Conservation (phyloP, 78 protist species). For the Dictyostelium capitatum region DNA sequence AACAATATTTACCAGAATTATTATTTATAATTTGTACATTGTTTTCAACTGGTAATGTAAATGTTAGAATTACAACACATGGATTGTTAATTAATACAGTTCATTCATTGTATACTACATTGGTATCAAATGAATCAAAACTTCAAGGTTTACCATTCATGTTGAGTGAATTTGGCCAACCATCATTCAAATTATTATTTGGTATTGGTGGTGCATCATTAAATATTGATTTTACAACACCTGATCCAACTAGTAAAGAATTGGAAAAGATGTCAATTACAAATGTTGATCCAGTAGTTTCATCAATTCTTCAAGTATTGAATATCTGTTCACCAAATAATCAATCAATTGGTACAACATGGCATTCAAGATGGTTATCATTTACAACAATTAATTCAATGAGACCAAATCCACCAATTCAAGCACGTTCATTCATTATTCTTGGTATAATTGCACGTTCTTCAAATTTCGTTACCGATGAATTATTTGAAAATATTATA, state of each 20-base stretch:
- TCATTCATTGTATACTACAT: constrained; percentile 80
- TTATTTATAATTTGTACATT: constrained; percentile 57
- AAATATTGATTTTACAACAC: constrained; percentile 35
- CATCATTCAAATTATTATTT: constrained; percentile 48
- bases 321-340: constrained; percentile 41
- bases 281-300: constrained; percentile 55
- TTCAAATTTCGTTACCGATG: not conserved
- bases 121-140: constrained; percentile 11
- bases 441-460: constrained; percentile 68
- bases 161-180: constrained; percentile 44
- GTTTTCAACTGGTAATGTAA: constrained; percentile 33
- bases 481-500: constrained; percentile 5
- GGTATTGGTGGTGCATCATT: constrained; percentile 63
- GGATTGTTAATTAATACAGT: constrained; percentile 70
- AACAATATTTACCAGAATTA: constrained; percentile 69
- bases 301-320: constrained; percentile 25
- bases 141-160: constrained; percentile 14
- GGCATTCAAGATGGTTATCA: constrained; percentile 67
- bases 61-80: constrained; percentile 59
- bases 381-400: constrained; percentile 46
- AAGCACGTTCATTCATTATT: constrained; percentile 78
- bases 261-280: constrained; percentile 45
- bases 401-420: constrained; percentile 74
- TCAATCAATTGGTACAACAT: not conserved
- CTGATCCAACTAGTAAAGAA: constrained; percentile 35